Evolutionary conservation across 2,329 filamentous ascomycete genomes (phyloP), one percentile per base, ranked within the genome.

Genomic region (Microdochium nivale): DNA sequence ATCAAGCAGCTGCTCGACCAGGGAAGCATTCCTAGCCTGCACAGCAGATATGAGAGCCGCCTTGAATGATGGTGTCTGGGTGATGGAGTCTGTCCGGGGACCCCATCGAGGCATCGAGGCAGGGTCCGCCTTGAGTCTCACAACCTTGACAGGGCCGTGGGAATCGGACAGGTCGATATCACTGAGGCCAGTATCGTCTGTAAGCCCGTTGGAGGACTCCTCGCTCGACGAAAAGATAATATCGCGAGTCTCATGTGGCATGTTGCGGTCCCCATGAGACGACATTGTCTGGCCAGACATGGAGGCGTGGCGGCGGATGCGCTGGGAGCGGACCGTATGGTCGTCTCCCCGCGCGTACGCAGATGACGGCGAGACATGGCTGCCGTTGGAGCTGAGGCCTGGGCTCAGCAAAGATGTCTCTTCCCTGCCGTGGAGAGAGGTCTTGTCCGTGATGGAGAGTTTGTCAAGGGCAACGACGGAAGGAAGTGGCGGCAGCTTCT

Each of bases 1-100:
- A 56, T 83, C 77, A 3, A 84, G 70, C 7, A 84, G 68, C 59
- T 82, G 77, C 64, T 80, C 75, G 1, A 82, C 64, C 33, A 79
- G 64, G 58, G 76, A 76, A 60, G 80, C 76, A 57, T 84, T 82
- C 58, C 71, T 75, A 33, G 70, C 69, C n/a, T 78, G 74, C 13
- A 84, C 71, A 3, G 81, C 80, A 7, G 74, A 71, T 2, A 78
- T 59, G 0, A 84, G 68, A 2, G 77, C 73, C 2, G 69, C 63
- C 59, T 69, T 75, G 57, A 78, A 65, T 49, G 71, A 72, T 1
- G 69, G 62, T 0, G 69, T 68, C 30, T 76, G 73, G 3, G 68
- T 62, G 5, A 71, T 73, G 0, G 63, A 61, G 2, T 62, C 69
- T 56, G 72, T 73, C 48, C 76, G 70, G 2, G 79, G 75, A 37